Evolutionary conservation across 2,329 filamentous ascomycete genomes (phyloP).

Genomic region (Sporothrix dimorphospora): DNA sequence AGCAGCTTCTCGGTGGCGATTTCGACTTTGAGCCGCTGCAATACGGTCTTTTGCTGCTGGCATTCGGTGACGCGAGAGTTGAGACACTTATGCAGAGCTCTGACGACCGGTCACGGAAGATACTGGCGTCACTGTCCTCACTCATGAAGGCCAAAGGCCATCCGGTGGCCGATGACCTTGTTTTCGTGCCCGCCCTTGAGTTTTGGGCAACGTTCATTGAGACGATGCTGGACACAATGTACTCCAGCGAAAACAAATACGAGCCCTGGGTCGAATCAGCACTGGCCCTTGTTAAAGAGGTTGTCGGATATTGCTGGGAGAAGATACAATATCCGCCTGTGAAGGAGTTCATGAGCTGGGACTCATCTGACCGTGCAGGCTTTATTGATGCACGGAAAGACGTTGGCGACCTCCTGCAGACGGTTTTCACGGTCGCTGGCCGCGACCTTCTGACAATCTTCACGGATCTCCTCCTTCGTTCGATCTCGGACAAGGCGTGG

Average conservation of each 20-base stretch:
- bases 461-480: constrained; percentile 56
- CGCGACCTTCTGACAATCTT: constrained; percentile 60
- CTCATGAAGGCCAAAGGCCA: constrained; percentile 68
- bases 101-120: constrained; percentile 53
- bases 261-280: constrained; percentile 61
- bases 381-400: constrained; percentile 77
- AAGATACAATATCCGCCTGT: constrained; percentile 70
- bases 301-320: constrained; percentile 66
- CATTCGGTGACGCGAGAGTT: constrained; percentile 69
- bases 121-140: constrained; percentile 64
- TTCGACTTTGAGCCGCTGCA: constrained; percentile 66
- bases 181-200: constrained; percentile 74
- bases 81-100: constrained; percentile 60
- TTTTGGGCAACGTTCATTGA: constrained; percentile 82
- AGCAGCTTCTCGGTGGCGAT: constrained; percentile 60
- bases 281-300: constrained; percentile 62
- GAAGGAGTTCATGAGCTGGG: constrained; percentile 66
- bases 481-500: constrained; percentile 56
- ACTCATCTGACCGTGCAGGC: constrained; percentile 66
- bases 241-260: constrained; percentile 51
- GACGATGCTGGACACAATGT: constrained; percentile 62
- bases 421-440: constrained; percentile 66
- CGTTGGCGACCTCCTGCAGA: constrained; percentile 75
- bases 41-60: constrained; percentile 68
- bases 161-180: constrained; percentile 71